Percentiles rank a stretch among this genome's conserved stretches.
These are phyloP conservation scores for Fusarium torulosum DNA, from an alignment of 2,329 filamentous ascomycete genomes.

Conservation along the genomic window DNA sequence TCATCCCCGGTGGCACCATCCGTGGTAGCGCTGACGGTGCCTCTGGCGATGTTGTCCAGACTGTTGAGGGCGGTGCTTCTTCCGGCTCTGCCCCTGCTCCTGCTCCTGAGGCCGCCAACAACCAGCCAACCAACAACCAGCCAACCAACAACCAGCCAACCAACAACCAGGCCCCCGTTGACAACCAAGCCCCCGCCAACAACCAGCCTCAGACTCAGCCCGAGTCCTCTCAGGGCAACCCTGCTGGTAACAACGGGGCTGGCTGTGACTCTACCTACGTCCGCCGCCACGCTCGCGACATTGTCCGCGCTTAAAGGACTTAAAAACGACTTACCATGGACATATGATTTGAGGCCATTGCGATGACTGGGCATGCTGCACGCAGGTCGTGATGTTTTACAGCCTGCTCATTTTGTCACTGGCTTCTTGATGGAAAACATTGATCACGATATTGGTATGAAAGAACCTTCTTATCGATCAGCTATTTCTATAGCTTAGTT, in stretches of 20 bases:
- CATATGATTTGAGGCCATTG: constrained; percentile 4
- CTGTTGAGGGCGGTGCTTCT: constrained; percentile 13
- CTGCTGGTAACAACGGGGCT: background rate
- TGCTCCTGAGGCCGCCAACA: background rate
- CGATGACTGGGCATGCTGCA: constrained; percentile 13
- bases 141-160: background rate
- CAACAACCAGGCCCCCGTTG: background rate
- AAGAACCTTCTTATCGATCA: background rate
- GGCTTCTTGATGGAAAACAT: background rate
- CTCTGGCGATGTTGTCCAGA: constrained; percentile 5
- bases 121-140: background rate
- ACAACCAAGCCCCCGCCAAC: background rate
- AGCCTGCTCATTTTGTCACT: constrained; percentile 7
- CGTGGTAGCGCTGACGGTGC: constrained; percentile 19
- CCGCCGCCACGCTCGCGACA: constrained; percentile 20
- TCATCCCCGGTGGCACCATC: constrained; percentile 25
- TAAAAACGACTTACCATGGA: background rate
- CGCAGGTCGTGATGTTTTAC: constrained; percentile 22
- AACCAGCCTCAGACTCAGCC: background rate
- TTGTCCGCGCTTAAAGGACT: background rate
- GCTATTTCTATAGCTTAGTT: background rate
- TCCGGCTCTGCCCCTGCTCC: background rate
- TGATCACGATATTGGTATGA: background rate
- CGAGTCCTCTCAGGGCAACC: background rate
- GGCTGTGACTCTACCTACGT: constrained; percentile 3